Conservation (phyloP, 257 asterid species). For the Scutellaria baicalensis region DNA sequence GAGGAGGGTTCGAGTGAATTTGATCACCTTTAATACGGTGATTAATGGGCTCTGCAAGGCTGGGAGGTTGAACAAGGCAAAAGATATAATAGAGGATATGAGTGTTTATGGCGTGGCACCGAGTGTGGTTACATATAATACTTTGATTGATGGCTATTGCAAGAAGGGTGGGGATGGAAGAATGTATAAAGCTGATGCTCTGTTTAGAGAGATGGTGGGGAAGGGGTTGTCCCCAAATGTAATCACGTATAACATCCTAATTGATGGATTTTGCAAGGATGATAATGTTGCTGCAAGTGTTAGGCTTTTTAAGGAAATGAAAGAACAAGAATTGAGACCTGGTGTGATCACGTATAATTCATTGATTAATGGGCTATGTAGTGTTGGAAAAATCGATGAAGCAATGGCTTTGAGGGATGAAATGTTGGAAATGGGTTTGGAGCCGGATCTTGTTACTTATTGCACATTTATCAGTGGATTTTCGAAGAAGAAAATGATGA, state of each 20-base stretch:
- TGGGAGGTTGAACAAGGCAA: constrained; percentile 71
- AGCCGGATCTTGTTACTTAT: constrained; percentile 62
- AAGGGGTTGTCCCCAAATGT: constrained; percentile 43
- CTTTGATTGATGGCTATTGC: constrained; percentile 65
- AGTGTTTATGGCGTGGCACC: constrained; percentile 54
- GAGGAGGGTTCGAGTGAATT: constrained; percentile 53
- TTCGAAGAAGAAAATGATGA: constrained; percentile 46
- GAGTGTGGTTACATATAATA: constrained; percentile 62
- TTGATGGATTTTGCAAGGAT: constrained; percentile 79
- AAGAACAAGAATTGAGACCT: constrained; percentile 42
- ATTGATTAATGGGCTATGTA: constrained; percentile 60
- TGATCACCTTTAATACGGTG: constrained; percentile 55
- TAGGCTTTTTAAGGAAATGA: constrained; percentile 62
- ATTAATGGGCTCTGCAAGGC: constrained; percentile 73
- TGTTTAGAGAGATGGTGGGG: constrained; percentile 73
- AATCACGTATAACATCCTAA: constrained; percentile 62
- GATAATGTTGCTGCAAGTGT: constrained; percentile 47
- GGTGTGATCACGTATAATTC: constrained; percentile 51
- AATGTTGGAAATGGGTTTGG: constrained; percentile 49
- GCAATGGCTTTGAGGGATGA: constrained; percentile 54
- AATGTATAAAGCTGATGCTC: constrained; percentile 55
- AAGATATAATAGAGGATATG: constrained; percentile 78
- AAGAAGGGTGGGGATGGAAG: constrained; percentile 70
- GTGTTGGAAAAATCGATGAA: constrained; percentile 48
- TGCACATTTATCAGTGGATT: constrained; percentile 56